Percentiles rank a stretch among this genome's conserved stretches.
These are phyloP conservation scores for Rhodotorula glutinis DNA, from an alignment of 1,284 basidiomycete species.

Conservation along the genomic window DNA sequence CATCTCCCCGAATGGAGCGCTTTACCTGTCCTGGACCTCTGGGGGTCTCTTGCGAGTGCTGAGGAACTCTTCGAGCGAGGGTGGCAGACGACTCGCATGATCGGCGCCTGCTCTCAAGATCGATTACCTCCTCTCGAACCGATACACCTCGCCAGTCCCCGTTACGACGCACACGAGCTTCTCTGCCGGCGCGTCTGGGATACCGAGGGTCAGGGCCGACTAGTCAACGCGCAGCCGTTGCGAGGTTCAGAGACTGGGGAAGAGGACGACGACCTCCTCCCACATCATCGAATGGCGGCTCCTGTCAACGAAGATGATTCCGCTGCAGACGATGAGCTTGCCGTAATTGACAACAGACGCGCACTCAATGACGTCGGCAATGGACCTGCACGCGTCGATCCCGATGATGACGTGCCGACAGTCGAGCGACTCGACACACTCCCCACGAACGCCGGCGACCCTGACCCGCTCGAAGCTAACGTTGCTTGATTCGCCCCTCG, in stretches of 20 bases:
- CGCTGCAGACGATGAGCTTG: neutral
- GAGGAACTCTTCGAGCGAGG: slow-evolving; percentile 53
- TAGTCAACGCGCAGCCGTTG: slow-evolving; percentile 30
- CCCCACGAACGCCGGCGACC: neutral
- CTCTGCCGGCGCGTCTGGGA: slow-evolving; percentile 46
- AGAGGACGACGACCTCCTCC: neutral
- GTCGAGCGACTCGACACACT: neutral
- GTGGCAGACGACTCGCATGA: slow-evolving; percentile 31
- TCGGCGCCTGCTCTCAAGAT: slow-evolving; percentile 32
- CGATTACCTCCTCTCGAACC: slow-evolving; percentile 15
- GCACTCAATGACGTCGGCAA: neutral
- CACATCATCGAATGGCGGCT: neutral
- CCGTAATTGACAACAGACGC: neutral
- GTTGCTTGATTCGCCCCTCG: neutral
- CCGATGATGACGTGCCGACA: neutral
- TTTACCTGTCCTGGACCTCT: slow-evolving; percentile 67
- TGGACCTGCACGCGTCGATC: neutral
- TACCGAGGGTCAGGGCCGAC: slow-evolving; percentile 16
- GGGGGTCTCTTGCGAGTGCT: slow-evolving; percentile 58
- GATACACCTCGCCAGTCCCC: slow-evolving; percentile 11
- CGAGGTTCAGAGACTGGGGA: neutral
- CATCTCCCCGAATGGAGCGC: slow-evolving; percentile 57
- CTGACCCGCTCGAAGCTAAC: neutral
- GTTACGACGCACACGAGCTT: slow-evolving; percentile 49
- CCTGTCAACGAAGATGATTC: neutral